Evolutionary conservation across 2,329 filamentous ascomycete genomes (phyloP).

Genomic region (Periconia macrospinosa): DNA sequence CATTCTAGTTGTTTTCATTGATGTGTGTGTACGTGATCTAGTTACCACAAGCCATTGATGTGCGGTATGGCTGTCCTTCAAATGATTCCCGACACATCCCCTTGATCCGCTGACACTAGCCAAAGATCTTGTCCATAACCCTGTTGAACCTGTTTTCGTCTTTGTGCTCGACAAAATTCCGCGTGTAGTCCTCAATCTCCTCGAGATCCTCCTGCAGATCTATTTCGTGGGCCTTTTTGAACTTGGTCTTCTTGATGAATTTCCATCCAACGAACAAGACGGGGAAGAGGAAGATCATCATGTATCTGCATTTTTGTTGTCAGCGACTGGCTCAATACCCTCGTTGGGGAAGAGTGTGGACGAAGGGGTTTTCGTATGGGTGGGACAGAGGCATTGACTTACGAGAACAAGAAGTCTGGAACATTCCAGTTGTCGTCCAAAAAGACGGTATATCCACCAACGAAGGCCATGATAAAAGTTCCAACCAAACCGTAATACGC

Average conservation of each 20-base stretch:
- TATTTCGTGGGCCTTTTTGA: conserved; percentile 59
- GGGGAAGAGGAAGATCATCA: conserved; percentile 73
- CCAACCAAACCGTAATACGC: conserved; percentile 67
- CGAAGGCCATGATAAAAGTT: conserved; percentile 71
- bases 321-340: conserved; percentile 4
- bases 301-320: conserved; percentile 52
- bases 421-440: conserved; percentile 68
- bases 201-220: conserved; percentile 66
- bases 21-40: too few species aligned
- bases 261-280: conserved; percentile 73
- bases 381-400: conserved; percentile 27
- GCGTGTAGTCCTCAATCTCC: conserved; percentile 69
- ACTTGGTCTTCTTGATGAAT: conserved; percentile 64
- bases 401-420: conserved; percentile 73
- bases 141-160: conserved; percentile 50
- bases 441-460: conserved; percentile 77
- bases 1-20: too few species aligned
- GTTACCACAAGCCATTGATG: not conserved
- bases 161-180: conserved; percentile 58
- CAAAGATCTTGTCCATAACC: conserved; percentile 51
- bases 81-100: not conserved
- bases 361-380: not conserved
- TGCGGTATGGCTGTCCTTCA: not conserved
- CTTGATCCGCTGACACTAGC: conserved; percentile 13
- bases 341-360: not conserved